Evolutionary conservation across 2,329 filamentous ascomycete genomes (phyloP).

Genomic region (Pyricularia grisea): DNA sequence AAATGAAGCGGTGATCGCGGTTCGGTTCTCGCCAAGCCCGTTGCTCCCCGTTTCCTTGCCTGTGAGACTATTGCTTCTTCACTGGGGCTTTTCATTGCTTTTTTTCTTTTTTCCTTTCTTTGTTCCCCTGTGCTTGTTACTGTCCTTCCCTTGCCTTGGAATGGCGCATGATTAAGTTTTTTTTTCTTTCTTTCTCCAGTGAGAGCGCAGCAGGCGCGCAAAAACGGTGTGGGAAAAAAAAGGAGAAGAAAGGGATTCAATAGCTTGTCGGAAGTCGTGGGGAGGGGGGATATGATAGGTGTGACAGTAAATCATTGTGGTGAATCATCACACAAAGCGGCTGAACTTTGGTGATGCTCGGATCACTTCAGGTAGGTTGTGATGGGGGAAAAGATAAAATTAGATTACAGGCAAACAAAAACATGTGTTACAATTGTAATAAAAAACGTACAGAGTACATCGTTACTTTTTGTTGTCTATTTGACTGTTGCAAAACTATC

Average conservation of each 20-base stretch:
- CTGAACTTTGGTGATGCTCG: not conserved
- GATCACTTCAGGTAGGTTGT: not conserved
- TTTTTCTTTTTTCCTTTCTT: no score
- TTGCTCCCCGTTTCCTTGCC: not conserved
- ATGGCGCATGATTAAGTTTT: no score
- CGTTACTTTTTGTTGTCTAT: no score
- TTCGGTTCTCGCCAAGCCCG: not conserved
- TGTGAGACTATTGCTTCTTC: no score
- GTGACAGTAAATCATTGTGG: not conserved
- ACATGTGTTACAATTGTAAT: no score
- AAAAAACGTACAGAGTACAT: no score
- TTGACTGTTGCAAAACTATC: no score
- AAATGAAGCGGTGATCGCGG: not conserved
- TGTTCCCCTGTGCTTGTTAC: not conserved
- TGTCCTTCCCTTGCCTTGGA: not conserved
- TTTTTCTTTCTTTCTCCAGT: no score
- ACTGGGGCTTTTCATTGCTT: no score
- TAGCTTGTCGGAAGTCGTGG: not conserved
- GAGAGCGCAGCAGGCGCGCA: not conserved
- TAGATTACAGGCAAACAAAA: not conserved
- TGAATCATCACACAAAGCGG: not conserved
- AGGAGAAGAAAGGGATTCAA: not conserved
- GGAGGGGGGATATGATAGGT: not conserved
- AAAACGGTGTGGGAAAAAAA: not conserved
- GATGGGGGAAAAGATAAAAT: not conserved